phyloP scores from a whole-genome alignment of 208 protist species.

The Trichomonas gallinae region DNA sequence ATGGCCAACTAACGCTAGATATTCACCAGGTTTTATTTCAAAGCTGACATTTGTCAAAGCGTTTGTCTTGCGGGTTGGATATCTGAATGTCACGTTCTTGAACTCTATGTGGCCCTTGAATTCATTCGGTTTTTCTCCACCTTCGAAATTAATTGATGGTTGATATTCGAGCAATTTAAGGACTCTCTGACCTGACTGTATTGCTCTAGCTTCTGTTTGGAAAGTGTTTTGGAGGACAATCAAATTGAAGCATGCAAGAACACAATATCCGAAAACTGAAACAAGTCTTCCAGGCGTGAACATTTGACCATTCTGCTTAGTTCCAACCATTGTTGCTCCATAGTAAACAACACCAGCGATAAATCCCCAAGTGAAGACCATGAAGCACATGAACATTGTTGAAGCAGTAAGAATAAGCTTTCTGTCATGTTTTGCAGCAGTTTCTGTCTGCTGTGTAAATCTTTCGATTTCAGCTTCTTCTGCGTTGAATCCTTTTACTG shows the following conservation, averaged over 20 bases:
- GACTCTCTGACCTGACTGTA: background rate
- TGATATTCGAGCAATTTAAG: background rate
- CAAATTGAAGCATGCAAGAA: background rate
- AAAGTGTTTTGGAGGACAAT: background rate
- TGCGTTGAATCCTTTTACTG: background rate
- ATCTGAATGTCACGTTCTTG: too few species aligned
- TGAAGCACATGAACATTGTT: background rate
- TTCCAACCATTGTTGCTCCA: background rate
- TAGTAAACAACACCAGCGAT: background rate
- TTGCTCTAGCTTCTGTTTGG: background rate
- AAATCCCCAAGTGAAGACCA: background rate
- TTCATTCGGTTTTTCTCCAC: background rate
- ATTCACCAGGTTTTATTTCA: slow-evolving; percentile 19
- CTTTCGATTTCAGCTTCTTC: background rate
- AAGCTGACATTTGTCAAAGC: slow-evolving; percentile 30
- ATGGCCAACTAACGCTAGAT: slow-evolving; percentile 30
- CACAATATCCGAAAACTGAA: background rate
- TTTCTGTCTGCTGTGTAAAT: background rate
- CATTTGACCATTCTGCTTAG: background rate
- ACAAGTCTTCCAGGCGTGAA: background rate
- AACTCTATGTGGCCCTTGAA: background rate
- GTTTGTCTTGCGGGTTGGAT: background rate
- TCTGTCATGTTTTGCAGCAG: background rate
- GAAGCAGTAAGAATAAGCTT: background rate
- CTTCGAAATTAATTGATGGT: background rate